phyloP scores from a whole-genome alignment of 306 rosid genomes.

The Vigna unguiculata region DNA sequence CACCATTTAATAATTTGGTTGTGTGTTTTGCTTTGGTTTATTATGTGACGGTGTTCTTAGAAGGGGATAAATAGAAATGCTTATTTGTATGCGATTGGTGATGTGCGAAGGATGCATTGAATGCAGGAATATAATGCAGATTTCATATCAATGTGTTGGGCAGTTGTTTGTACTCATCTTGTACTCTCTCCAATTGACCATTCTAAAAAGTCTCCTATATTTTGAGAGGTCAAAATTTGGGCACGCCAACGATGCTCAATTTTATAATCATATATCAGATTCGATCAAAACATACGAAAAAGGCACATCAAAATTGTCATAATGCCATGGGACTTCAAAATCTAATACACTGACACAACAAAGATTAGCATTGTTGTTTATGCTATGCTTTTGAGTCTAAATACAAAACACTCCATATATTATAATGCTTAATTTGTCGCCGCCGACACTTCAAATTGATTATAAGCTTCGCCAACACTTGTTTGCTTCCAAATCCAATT shows the following conservation, averaged over 20 bases:
- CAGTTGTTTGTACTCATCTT: slow-evolving; percentile 36
- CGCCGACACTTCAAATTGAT: slow-evolving; percentile 52
- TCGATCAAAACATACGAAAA: slow-evolving; percentile 31
- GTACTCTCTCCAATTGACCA: slow-evolving; percentile 39
- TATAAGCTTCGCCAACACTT: slow-evolving; percentile 31
- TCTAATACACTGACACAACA: slow-evolving; percentile 36
- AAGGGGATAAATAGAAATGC: background rate
- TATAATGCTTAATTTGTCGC: slow-evolving; percentile 40
- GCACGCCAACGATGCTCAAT: slow-evolving; percentile 45
- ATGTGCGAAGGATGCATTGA: slow-evolving; percentile 43
- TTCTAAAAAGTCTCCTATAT: slow-evolving; percentile 35
- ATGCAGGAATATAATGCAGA: slow-evolving; percentile 27
- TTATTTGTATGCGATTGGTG: background rate
- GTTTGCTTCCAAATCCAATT: slow-evolving; percentile 45
- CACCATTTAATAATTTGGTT: background rate
- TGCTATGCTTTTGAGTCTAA: slow-evolving; percentile 6
- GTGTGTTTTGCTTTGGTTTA: background rate
- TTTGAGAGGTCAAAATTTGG: slow-evolving; percentile 32
- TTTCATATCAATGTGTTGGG: slow-evolving; percentile 31
- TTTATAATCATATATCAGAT: slow-evolving; percentile 16
- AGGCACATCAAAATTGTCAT: slow-evolving; percentile 27
- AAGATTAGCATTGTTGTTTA: slow-evolving; percentile 29
- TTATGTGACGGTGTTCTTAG: background rate
- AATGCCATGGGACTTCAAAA: slow-evolving; percentile 29
- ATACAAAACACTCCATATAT: background rate